Conservation (phyloP, 2,329 filamentous ascomycete species). For the Exophiala sideris region DNA sequence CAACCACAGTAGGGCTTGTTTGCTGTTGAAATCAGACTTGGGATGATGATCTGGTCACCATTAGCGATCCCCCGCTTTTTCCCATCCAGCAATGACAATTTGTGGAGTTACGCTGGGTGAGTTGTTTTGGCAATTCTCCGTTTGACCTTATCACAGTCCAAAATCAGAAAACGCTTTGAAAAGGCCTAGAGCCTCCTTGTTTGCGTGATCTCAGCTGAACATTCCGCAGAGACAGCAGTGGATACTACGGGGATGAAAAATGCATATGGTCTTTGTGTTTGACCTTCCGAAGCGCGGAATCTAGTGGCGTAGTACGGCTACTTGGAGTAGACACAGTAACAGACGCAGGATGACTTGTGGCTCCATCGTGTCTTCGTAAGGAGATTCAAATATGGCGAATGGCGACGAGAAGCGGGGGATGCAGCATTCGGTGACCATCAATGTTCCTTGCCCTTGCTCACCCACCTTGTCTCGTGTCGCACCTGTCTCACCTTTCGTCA, state of each 20-base stretch:
- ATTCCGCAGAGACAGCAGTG: background rate
- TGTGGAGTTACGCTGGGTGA: background rate
- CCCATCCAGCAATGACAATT: background rate
- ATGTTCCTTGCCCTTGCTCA: background rate
- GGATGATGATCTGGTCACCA: background rate
- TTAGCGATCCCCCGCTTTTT: constrained; percentile 2
- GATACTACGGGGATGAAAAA: no score
- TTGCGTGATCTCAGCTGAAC: background rate
- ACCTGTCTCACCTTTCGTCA: background rate
- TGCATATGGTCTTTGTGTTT: no score
- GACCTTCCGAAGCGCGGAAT: no score
- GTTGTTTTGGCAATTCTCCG: background rate
- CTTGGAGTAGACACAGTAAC: background rate
- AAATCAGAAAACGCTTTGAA: background rate
- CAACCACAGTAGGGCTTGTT: no score
- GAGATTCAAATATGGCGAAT: background rate
- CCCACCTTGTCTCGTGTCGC: background rate
- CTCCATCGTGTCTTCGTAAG: background rate
- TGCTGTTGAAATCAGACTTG: background rate
- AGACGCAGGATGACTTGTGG: background rate
- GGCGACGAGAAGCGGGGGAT: background rate
- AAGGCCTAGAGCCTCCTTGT: background rate
- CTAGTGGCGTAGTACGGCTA: background rate
- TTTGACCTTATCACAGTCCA: background rate
- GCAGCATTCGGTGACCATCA: background rate